Evolutionary conservation across 768 basidiomycete genomes (phyloP).

Genomic region (Suillus paluster): DNA sequence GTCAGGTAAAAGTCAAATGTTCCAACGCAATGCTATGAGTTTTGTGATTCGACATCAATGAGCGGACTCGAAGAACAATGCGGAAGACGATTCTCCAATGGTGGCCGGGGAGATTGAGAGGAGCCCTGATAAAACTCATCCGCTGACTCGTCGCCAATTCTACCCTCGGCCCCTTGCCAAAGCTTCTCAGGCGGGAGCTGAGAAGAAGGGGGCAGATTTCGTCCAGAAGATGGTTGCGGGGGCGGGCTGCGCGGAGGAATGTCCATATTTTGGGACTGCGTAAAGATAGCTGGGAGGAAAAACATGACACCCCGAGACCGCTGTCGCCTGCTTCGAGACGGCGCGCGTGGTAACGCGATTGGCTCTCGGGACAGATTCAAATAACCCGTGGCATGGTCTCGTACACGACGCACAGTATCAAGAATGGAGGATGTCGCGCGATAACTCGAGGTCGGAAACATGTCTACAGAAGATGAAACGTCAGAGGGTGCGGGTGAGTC

Average conservation of each 20-base stretch:
- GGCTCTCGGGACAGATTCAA: constrained; percentile 45
- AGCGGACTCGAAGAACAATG: constrained; percentile 30
- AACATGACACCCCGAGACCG: constrained; percentile 70
- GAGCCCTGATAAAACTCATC: constrained; percentile 29
- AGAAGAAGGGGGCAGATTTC: constrained; percentile 11
- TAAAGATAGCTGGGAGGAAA: constrained; percentile 83
- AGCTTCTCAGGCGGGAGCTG: constrained; percentile 51
- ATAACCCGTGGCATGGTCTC: constrained; percentile 54
- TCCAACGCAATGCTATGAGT: constrained; percentile 22
- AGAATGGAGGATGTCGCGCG: constrained; percentile 47
- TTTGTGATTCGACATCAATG: constrained; percentile 30
- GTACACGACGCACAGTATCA: constrained; percentile 58
- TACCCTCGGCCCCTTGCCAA: constrained; percentile 40
- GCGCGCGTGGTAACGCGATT: constrained; percentile 48
- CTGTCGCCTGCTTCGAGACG: constrained; percentile 50
- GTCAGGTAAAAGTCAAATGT: constrained; percentile 16
- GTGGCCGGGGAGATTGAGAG: constrained; percentile 30
- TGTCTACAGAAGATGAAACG: constrained; percentile 46
- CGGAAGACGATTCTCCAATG: constrained; percentile 29
- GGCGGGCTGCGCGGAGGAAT: constrained; percentile 35
- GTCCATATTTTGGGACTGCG: constrained; percentile 44
- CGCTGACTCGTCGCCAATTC: constrained; percentile 28
- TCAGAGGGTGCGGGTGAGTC: constrained; percentile 62
- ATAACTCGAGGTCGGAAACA: constrained; percentile 42
- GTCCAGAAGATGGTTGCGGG: constrained; percentile 24